Percentiles rank a stretch among this genome's conserved stretches.
Conservation (phyloP, 345 rosid genomes). For the Citrus australasica region DNA sequence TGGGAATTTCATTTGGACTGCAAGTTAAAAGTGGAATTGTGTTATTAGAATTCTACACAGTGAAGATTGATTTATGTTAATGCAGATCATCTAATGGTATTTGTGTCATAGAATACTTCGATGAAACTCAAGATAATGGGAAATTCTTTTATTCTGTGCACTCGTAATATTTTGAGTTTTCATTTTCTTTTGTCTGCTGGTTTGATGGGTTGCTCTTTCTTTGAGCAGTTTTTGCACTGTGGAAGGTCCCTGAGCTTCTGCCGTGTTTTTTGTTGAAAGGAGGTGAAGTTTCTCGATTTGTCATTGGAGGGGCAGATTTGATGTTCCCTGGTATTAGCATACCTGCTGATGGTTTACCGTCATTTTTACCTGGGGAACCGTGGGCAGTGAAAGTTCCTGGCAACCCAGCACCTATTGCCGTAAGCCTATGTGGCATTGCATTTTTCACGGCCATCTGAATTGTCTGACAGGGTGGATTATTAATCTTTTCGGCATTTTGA, state of each 20-base stretch:
- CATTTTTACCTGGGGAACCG: constrained; percentile 71
- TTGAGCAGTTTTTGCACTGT: constrained; percentile 81
- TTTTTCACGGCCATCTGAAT: background rate
- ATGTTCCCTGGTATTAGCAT: constrained; percentile 92
- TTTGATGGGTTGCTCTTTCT: background rate
- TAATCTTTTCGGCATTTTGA: background rate
- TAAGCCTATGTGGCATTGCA: constrained; percentile 28
- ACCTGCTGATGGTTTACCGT: constrained; percentile 62
- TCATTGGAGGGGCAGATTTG: constrained; percentile 97
- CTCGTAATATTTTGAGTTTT: background rate
- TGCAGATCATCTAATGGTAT: background rate
- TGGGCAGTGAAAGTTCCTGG: constrained; percentile 98
- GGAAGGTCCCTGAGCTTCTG: constrained; percentile 82
- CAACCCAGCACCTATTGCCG: constrained; percentile 85
- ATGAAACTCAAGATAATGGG: background rate
- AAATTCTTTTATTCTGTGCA: background rate
- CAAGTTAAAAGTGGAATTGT: background rate
- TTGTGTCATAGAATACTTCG: background rate
- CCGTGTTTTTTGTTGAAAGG: constrained; percentile 82
- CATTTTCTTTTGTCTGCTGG: background rate
- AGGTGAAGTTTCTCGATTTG: constrained; percentile 83
- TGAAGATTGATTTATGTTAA: background rate
- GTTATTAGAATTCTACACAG: background rate
- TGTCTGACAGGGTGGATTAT: background rate
- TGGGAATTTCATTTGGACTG: background rate